These are phyloP conservation scores for Alloteropsis semialata DNA, from an alignment of 176 grass and related monocot genomes.

Conservation along the genomic window DNA sequence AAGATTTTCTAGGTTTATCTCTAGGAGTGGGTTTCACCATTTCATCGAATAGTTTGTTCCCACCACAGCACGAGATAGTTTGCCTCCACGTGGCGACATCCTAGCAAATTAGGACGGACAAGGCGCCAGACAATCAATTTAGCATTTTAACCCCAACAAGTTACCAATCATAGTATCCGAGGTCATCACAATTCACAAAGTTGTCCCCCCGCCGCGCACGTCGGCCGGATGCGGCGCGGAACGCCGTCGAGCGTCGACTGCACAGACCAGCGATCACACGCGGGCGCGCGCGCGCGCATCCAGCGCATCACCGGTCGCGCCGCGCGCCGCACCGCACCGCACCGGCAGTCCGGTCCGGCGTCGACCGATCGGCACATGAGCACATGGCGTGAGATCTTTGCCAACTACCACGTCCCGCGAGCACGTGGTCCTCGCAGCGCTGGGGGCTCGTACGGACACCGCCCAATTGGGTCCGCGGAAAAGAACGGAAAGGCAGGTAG, in stretches of 20 bases:
- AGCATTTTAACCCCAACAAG: no score
- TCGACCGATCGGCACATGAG: neutral
- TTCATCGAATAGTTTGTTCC: no score
- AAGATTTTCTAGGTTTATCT: no score
- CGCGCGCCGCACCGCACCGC: neutral
- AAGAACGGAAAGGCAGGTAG: neutral
- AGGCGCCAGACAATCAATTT: no score
- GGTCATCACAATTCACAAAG: no score
- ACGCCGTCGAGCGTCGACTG: neutral
- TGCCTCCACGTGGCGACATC: no score
- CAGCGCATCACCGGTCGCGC: neutral
- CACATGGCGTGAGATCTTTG: conserved; percentile 40
- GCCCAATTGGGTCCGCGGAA: neutral
- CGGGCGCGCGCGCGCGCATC: neutral
- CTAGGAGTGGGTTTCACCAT: no score
- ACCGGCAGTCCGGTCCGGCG: neutral
- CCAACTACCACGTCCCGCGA: conserved; percentile 25
- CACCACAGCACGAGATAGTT: no score
- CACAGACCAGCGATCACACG: neutral
- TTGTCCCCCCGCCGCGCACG: no score
- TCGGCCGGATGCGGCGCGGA: neutral
- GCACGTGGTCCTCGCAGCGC: conserved; percentile 35
- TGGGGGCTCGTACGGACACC: conserved; percentile 20
- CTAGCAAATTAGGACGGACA: no score
- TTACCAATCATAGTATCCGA: no score